phyloP scores from a whole-genome alignment of 116 monocot species.

The Papilionanthe hybrid region DNA sequence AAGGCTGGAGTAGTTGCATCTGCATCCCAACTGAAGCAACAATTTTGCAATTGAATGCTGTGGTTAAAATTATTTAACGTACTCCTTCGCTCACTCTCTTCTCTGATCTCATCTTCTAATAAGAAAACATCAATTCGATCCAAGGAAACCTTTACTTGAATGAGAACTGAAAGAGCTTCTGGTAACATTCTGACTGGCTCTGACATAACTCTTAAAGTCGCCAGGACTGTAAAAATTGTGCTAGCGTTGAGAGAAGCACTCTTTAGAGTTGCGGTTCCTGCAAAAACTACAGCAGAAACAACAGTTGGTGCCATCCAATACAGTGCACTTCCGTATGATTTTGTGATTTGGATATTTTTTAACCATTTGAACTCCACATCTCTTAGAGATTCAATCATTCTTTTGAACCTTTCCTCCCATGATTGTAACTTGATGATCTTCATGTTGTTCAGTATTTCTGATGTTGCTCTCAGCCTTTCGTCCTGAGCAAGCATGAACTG shows the following conservation, averaged over 20 bases:
- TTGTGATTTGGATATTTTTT: constrained; percentile 44
- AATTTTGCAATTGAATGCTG: constrained; percentile 26
- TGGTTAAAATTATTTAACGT: constrained; percentile 1
- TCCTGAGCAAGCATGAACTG: constrained; percentile 72
- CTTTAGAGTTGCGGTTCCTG: constrained; percentile 29
- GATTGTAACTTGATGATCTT: constrained; percentile 79
- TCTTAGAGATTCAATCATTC: constrained; percentile 30
- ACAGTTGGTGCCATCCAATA: constrained; percentile 76
- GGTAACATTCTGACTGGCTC: constrained; percentile 73
- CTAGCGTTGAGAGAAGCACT: constrained; percentile 63
- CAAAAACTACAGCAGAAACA: constrained; percentile 52
- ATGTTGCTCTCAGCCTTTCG: constrained; percentile 56
- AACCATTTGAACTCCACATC: constrained; percentile 70
- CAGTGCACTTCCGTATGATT: constrained; percentile 45
- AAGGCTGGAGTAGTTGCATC: constrained; percentile 26
- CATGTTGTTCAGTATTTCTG: constrained; percentile 61
- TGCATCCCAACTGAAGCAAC: constrained; percentile 57
- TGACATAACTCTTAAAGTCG: constrained; percentile 56
- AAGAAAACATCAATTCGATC: constrained; percentile 63
- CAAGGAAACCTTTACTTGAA: constrained; percentile 77
- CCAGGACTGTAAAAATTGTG: constrained; percentile 65
- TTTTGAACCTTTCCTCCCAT: constrained; percentile 66
- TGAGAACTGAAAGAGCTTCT: constrained; percentile 48
- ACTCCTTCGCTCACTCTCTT: constrained; percentile 25
- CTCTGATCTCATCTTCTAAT: constrained; percentile 61